Conservation (phyloP, 257 asterid species). For the Mitragyna speciosa region DNA sequence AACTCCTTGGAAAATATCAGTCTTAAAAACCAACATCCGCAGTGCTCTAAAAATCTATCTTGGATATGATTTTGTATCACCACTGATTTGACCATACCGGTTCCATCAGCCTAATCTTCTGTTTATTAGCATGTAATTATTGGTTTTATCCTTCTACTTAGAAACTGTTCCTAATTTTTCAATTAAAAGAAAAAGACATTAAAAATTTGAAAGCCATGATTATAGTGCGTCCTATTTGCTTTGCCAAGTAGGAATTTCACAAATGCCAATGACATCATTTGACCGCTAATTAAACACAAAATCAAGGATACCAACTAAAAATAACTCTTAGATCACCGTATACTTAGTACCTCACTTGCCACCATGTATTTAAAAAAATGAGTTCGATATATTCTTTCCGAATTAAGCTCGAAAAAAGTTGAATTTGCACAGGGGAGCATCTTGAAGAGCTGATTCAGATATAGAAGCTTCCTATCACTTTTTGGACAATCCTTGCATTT, state of each 20-base stretch:
- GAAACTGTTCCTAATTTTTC: background rate
- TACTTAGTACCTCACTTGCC: background rate
- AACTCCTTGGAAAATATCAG: slow-evolving; percentile 9
- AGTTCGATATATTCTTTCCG: background rate
- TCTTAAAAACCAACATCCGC: slow-evolving; percentile 27
- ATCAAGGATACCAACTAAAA: background rate
- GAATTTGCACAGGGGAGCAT: background rate
- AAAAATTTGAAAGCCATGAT: background rate
- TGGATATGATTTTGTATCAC: slow-evolving; percentile 18
- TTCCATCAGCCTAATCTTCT: slow-evolving; percentile 2
- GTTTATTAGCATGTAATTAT: background rate
- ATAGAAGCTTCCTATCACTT: background rate
- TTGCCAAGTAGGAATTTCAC: background rate
- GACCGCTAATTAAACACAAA: background rate
- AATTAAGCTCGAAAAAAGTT: background rate
- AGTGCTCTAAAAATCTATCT: slow-evolving; percentile 31
- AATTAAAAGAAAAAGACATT: no score
- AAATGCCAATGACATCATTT: background rate
- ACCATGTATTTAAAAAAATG: background rate
- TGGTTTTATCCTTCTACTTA: background rate
- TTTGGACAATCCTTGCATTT: background rate
- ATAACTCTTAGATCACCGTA: background rate
- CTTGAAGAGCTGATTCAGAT: background rate
- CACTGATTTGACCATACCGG: background rate
- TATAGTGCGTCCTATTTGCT: background rate